Conservation (phyloP, 495 filamentous ascomycete genomes). For the Aspergillus sclerotiicarbonarius region DNA sequence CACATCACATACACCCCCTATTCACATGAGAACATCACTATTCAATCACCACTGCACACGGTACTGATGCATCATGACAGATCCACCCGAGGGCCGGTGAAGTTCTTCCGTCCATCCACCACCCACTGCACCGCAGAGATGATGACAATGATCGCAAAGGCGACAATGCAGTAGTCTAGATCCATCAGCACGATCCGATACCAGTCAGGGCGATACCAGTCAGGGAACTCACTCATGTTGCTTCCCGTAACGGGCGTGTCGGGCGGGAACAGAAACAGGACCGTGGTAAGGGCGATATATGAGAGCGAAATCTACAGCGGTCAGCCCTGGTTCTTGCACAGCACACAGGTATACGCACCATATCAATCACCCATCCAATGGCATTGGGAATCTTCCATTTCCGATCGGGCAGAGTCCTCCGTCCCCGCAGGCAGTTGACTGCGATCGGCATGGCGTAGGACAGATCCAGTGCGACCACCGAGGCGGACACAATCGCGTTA, state of each 20-base stretch:
- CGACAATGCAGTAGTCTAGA: slow-evolving; percentile 66
- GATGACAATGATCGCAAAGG: slow-evolving; percentile 65
- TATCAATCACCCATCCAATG: slow-evolving; percentile 53
- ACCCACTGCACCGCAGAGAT: slow-evolving; percentile 67
- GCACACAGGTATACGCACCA: slow-evolving; percentile 26
- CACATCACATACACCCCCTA: background rate
- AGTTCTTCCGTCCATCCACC: slow-evolving; percentile 70
- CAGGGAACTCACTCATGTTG: slow-evolving; percentile 63
- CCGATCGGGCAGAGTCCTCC: slow-evolving; percentile 61
- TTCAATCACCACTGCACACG: background rate
- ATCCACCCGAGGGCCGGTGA: slow-evolving; percentile 58
- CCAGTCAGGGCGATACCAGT: no score
- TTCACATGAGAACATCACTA: background rate
- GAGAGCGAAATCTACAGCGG: slow-evolving; percentile 54
- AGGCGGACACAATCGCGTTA: slow-evolving; percentile 66
- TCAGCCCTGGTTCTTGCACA: no score
- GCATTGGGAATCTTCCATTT: slow-evolving; percentile 57
- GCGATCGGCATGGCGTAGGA: slow-evolving; percentile 71
- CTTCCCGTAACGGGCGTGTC: slow-evolving; percentile 60
- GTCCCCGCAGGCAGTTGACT: slow-evolving; percentile 63
- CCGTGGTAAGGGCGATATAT: slow-evolving; percentile 66
- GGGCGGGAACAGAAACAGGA: slow-evolving; percentile 76
- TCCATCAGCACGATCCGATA: slow-evolving; percentile 4
- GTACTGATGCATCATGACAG: slow-evolving; percentile 11
- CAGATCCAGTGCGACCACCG: slow-evolving; percentile 67